phyloP scores from a whole-genome alignment of 495 filamentous ascomycete species.

The Talaromyces wortmannii region DNA sequence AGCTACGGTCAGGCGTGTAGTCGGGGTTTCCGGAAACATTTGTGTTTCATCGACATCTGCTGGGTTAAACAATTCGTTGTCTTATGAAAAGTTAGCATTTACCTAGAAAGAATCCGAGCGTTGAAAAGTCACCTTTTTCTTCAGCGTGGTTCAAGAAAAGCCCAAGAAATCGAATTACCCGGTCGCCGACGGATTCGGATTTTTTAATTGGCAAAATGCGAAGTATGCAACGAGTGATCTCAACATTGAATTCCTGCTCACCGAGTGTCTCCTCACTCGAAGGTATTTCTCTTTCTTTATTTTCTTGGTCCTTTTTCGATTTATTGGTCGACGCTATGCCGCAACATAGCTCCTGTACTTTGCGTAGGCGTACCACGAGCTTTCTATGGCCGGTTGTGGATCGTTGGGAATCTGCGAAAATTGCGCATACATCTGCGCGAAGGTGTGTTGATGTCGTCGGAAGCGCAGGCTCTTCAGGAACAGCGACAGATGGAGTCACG shows the following conservation, averaged over 20 bases:
- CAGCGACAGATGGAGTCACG: slow-evolving; percentile 48
- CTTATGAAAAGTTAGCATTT: slow-evolving; percentile 15
- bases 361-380: slow-evolving; percentile 75
- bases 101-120: slow-evolving; percentile 1
- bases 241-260: slow-evolving; percentile 80
- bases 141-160: slow-evolving; percentile 74
- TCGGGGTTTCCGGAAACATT: slow-evolving; percentile 71
- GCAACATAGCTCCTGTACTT: slow-evolving; percentile 82
- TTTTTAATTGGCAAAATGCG: slow-evolving; percentile 84
- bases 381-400: slow-evolving; percentile 87
- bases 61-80: slow-evolving; percentile 39
- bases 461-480: slow-evolving; percentile 62
- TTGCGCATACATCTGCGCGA: slow-evolving; percentile 65
- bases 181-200: slow-evolving; percentile 82
- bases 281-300: slow-evolving; percentile 32
- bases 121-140: slow-evolving; percentile 60
- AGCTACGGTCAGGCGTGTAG: slow-evolving; percentile 65
- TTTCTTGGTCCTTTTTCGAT: slow-evolving; percentile 23
- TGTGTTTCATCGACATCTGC: slow-evolving; percentile 44
- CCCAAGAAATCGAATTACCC: slow-evolving; percentile 75
- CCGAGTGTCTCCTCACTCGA: slow-evolving; percentile 50
- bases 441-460: slow-evolving; percentile 54
- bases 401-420: slow-evolving; percentile 84
- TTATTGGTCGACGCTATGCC: slow-evolving; percentile 57
- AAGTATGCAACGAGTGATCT: slow-evolving; percentile 75